Base-by-base conservation (phyloP, 164 flowering plant species). In the Buxus sempervirens region DNA sequence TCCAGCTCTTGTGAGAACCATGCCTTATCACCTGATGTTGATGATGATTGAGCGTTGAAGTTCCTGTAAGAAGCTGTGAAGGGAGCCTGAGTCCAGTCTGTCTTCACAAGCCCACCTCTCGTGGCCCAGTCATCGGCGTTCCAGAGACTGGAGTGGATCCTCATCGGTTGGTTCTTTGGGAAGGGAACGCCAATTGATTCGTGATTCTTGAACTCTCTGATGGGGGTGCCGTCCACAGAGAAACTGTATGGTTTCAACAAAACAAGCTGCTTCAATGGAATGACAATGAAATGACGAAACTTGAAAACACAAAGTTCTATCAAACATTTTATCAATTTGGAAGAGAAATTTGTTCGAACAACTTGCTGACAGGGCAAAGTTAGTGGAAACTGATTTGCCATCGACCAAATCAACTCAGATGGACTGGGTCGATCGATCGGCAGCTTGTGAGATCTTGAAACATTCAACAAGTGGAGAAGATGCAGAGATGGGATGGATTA, bases 171-270 rank as follows among this genome's bases (percentile, higher is more conserved):
- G 60, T 51, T 65, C 63, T 72, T 79, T 36, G 80, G 86, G 67
- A 27, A 85, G 2, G 84, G 71, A n/a, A 85, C 79, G 0, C 88
- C 84, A 0, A 54, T 57, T n/a, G 71, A 67, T 54, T 81, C 88
- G 13, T 60, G 18, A 73, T 84, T 84, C 76, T 78, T 82, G 82
- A 76, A 84, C 66, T 82, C 83, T 63, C 88, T 81, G 6, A 84
- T 82, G n/a, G 88, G 79, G 1, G 41, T 78, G 0, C 79, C 82
- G 63, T 80, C 83, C 4, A 82, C 80, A 7, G 42, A 80, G 67
- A 78, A 80, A n/a, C 86, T 82, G 72, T 32, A 3, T 32, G 38
- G 38, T 32, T 51, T 5, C 19, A 54, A 66, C n/a, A 19, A 2
- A 36, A 36, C 25, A 19, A 19, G 51, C 51, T 1, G 12, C 12